Evolutionary conservation across 1,284 basidiomycete species (phyloP).

Genomic region (Retiboletus flavoniger): DNA sequence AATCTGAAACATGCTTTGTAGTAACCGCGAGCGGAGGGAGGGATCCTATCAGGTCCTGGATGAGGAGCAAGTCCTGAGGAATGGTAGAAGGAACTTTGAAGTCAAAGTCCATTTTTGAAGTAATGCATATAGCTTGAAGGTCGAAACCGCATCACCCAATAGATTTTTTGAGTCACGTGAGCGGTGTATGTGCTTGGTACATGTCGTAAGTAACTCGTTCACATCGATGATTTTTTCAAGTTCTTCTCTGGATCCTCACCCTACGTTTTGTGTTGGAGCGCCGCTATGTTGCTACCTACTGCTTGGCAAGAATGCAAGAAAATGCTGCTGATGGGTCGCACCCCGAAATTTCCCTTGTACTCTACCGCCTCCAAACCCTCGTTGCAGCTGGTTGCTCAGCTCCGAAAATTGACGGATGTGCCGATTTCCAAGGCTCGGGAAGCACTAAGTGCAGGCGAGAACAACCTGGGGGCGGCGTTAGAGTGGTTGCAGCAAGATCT

Average conservation of each 20-base stretch:
- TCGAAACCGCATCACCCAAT: not conserved
- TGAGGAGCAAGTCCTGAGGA: slow-evolving; percentile 71
- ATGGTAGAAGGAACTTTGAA: slow-evolving; percentile 62
- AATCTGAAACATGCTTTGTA: slow-evolving; percentile 4
- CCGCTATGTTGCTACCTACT: slow-evolving; percentile 10
- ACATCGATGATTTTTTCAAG: not conserved
- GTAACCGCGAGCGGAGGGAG: slow-evolving; percentile 16
- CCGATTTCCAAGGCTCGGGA: slow-evolving; percentile 88
- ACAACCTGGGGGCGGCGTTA: slow-evolving; percentile 75
- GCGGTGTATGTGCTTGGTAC: no score
- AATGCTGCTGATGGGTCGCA: not conserved
- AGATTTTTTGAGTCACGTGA: slow-evolving; percentile 24
- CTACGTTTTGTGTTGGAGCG: not conserved
- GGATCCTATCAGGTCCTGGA: slow-evolving; percentile 59
- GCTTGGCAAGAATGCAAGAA: slow-evolving; percentile 20
- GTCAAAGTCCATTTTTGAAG: slow-evolving; percentile 25
- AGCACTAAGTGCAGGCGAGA: slow-evolving; percentile 74
- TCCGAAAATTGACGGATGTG: slow-evolving; percentile 79
- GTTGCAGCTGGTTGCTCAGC: slow-evolving; percentile 79
- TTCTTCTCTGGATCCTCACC: not conserved
- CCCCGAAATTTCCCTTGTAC: slow-evolving; percentile 27
- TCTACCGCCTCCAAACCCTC: slow-evolving; percentile 48
- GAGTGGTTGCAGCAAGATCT: slow-evolving; percentile 81
- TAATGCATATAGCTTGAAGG: not conserved
- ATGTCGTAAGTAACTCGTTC: no score